These are phyloP conservation scores for Saccharomycodes ludwigii DNA, from an alignment of 805 yeast genomes.

Conservation along the genomic window DNA sequence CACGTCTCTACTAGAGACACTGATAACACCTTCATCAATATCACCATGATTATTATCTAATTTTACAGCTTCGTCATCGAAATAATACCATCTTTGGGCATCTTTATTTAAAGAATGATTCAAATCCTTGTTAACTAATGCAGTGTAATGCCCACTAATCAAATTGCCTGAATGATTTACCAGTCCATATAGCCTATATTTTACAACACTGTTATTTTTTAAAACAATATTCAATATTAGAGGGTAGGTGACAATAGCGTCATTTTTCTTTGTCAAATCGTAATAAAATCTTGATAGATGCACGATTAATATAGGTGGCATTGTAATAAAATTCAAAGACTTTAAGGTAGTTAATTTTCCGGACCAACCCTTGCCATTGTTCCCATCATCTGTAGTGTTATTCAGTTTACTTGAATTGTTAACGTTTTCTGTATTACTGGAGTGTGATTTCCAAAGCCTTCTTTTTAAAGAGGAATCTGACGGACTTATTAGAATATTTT, in stretches of 20 bases:
- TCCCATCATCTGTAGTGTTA: slow-evolving; percentile 45
- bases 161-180: slow-evolving; percentile 63
- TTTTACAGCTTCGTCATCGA: slow-evolving; percentile 57
- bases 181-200: slow-evolving; percentile 46
- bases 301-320: slow-evolving; percentile 70
- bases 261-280: slow-evolving; percentile 41
- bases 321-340: slow-evolving; percentile 56
- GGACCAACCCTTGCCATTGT: slow-evolving; percentile 29
- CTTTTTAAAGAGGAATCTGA: no score
- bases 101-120: slow-evolving; percentile 22
- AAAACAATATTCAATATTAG: slow-evolving; percentile 36
- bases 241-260: slow-evolving; percentile 44
- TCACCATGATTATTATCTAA: slow-evolving; percentile 35
- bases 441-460: no score
- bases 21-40: slow-evolving; percentile 24
- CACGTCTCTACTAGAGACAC: slow-evolving; percentile 43
- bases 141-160: slow-evolving; percentile 67
- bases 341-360: slow-evolving; percentile 41
- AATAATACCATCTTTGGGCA: slow-evolving; percentile 52
- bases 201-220: slow-evolving; percentile 22
- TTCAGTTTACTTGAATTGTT: no score
- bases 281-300: slow-evolving; percentile 71
- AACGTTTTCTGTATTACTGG: no score
- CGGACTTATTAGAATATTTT: no score
- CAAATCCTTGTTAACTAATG: slow-evolving; percentile 41